These are phyloP conservation scores for Eucalyptus viminalis DNA, from an alignment of 345 rosid species.

Conservation along the genomic window DNA sequence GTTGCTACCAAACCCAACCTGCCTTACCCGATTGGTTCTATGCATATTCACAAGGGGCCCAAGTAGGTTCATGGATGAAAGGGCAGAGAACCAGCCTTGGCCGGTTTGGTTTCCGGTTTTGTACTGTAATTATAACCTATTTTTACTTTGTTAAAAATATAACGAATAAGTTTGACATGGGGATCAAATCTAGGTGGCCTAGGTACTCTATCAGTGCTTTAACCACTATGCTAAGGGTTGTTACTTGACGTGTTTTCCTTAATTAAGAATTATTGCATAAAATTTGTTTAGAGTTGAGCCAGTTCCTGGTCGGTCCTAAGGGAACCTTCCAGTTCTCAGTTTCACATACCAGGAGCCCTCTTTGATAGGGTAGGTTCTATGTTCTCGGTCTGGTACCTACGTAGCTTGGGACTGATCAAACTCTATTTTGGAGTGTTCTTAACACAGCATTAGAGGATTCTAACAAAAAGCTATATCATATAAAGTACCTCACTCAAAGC, in stretches of 20 bases:
- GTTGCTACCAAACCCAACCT: not conserved
- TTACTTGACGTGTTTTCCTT: not conserved
- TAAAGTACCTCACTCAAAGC: not conserved
- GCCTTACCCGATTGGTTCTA: not conserved
- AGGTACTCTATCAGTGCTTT: not conserved
- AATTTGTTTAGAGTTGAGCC: not conserved
- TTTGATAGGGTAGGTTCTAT: not conserved
- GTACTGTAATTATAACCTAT: not conserved
- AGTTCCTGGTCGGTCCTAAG: not conserved
- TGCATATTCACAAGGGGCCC: not conserved
- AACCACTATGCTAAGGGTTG: not conserved
- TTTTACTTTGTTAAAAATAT: not conserved
- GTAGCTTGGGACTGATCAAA: not conserved
- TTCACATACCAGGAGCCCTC: not conserved
- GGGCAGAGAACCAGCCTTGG: not conserved
- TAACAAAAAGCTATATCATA: not conserved
- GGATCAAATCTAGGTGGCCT: not conserved
- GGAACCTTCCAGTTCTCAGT: not conserved
- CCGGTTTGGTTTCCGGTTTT: not conserved
- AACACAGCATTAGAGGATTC: not conserved
- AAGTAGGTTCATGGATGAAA: not conserved
- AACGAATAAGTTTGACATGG: not conserved
- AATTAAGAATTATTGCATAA: not conserved
- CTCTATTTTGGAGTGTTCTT: not conserved
- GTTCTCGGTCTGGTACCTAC: not conserved